Base-by-base conservation (phyloP, 2,329 filamentous ascomycete species). In the Beauveria bassiana region DNA sequence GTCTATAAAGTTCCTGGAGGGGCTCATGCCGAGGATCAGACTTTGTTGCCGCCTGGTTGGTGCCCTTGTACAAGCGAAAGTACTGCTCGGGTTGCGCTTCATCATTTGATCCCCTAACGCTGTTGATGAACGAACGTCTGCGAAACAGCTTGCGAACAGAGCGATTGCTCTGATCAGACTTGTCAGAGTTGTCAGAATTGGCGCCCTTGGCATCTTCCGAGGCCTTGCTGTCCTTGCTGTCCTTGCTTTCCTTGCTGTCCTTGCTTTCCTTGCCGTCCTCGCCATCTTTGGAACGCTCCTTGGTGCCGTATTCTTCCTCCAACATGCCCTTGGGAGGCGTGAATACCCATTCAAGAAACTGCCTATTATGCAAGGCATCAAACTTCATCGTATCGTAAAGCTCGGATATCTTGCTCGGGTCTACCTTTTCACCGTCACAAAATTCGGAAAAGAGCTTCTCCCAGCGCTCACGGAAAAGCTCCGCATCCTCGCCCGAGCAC, bases 321-420 rank as follows among this genome's bases (percentile, higher is more conserved):
- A 93, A 78, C 75, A 96, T 90, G 62, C 81, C 82, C 68, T 86
- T 87, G 40, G 90, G 87, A 1, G 95, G 95, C 18, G 92, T 96
- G 68, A 99, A 99, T 0, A 97, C 89, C 91, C 95, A 98, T 73
- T 99, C 95, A 4, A 99, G 79, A 70, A 99, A 99, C 65, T 92
- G 91, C 2, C 95, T 87, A 71, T 99, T 99, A 75, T 99, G 96
- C 16, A 99, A 81, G 1, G 95, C 95, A 73, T 99, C 95, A 66
- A 98, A 99, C 74, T 99, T 99, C 95, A 99, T 98, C 22, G 93
- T 98, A 73, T 99, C 95, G 73, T 99, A 99, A 3, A 99, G 83
- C 77, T 99, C 95, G 5, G 92, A 97, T 64, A 99, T 93, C 78
- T 99, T 99, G 80, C 93, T 96, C 20, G 96, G 96, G 73, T 99